phyloP scores from a whole-genome alignment of 257 asterid genomes.

The Gynochthodes officinalis region DNA sequence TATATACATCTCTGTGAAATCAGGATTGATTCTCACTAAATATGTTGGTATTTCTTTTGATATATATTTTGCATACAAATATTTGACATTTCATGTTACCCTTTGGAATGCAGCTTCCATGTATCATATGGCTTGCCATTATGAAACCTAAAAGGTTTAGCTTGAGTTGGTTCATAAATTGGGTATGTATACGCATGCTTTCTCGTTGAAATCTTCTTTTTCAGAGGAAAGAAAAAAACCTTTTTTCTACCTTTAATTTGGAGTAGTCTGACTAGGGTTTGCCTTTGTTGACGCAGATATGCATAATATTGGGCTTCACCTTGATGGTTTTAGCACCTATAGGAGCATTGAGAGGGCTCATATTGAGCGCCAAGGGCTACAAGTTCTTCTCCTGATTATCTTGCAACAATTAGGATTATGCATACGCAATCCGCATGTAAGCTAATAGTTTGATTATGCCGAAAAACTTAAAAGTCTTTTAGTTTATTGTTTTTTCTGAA shows the following conservation, averaged over 20 bases:
- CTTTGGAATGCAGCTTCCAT: slow-evolving; percentile 43
- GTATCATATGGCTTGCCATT: slow-evolving; percentile 53
- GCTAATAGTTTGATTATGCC: too few species aligned
- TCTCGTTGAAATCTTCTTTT: neutral
- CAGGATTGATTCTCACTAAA: too few species aligned
- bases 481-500: too few species aligned
- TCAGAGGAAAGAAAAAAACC: too few species aligned
- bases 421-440: too few species aligned
- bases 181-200: slow-evolving; percentile 25
- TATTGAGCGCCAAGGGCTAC: slow-evolving; percentile 35
- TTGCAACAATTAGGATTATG: neutral
- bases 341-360: slow-evolving; percentile 46
- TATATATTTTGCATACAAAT: too few species aligned
- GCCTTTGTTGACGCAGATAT: slow-evolving; percentile 26
- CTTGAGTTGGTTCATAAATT: slow-evolving; percentile 43
- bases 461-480: too few species aligned
- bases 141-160: slow-evolving; percentile 44
- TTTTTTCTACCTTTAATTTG: too few species aligned
- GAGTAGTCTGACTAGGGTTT: too few species aligned
- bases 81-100: too few species aligned
- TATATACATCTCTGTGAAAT: neutral
- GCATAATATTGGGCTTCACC: slow-evolving; percentile 43
- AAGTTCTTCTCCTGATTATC: slow-evolving; percentile 42
- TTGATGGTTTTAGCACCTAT: slow-evolving; percentile 50
- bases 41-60: too few species aligned